Conservation (phyloP, 495 filamentous ascomycete genomes). For the Annulohypoxylon bovei region DNA sequence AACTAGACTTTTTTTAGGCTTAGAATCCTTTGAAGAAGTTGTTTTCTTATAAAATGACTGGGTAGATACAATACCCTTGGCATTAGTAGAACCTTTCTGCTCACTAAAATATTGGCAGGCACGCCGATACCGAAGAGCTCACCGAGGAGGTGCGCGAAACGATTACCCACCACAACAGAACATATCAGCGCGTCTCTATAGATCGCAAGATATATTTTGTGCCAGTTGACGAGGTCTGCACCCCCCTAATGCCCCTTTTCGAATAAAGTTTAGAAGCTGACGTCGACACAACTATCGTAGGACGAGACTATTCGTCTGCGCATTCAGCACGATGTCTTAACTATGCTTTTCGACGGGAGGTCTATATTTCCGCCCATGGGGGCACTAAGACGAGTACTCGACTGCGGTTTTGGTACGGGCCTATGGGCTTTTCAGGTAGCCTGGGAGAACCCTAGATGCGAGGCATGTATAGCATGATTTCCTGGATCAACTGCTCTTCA, state of each 20-base stretch:
- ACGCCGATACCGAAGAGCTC: conserved; percentile 48
- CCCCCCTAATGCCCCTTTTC: conserved; percentile 31
- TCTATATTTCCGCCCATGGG: conserved; percentile 82
- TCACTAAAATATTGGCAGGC: conserved; percentile 40
- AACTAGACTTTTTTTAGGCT: conserved; percentile 24
- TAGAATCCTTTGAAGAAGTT: conserved; percentile 16
- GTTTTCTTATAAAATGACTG: conserved; percentile 42
- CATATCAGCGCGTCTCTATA: conserved; percentile 79
- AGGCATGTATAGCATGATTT: conserved; percentile 63
- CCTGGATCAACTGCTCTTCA: conserved; percentile 20
- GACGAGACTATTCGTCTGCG: conserved; percentile 82
- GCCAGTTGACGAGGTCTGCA: conserved; percentile 81
- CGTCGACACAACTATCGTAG: conserved; percentile 58
- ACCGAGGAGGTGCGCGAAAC: conserved; percentile 66
- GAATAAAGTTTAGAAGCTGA: conserved; percentile 20
- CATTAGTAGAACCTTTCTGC: conserved; percentile 24
- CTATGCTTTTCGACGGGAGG: conserved; percentile 75
- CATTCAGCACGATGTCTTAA: conserved; percentile 74
- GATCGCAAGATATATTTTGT: conserved; percentile 78
- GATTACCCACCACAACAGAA: conserved; percentile 71
- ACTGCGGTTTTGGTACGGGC: conserved; percentile 78
- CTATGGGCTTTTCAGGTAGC: conserved; percentile 60
- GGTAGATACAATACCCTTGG: conserved; percentile 41
- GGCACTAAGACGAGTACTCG: conserved; percentile 72
- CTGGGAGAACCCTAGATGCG: conserved; percentile 73